Conservation (phyloP, 768 basidiomycete species). For the Leccinum arenicola region DNA sequence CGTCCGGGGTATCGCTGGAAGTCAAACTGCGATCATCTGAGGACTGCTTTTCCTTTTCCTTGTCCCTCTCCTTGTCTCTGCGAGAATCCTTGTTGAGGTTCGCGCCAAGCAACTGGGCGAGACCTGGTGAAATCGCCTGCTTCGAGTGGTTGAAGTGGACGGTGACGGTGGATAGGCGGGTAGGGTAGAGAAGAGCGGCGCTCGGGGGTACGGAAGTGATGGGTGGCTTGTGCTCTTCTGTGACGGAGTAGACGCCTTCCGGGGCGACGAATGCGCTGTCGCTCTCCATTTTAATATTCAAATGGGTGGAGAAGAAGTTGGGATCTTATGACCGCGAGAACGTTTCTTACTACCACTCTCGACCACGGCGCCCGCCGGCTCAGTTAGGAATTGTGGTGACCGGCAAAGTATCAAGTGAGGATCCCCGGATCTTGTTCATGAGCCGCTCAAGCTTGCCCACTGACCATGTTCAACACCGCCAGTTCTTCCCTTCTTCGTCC, state of each 20-base stretch:
- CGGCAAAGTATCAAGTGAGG: slow-evolving; percentile 12
- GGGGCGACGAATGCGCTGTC: slow-evolving; percentile 85
- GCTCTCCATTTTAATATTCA: slow-evolving; percentile 58
- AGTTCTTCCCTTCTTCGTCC: slow-evolving; percentile 16
- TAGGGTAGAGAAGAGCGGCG: slow-evolving; percentile 46
- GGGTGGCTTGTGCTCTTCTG: slow-evolving; percentile 78
- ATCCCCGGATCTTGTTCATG: slow-evolving; percentile 28
- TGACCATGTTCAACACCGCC: slow-evolving; percentile 23
- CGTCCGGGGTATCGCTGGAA: slow-evolving; percentile 79
- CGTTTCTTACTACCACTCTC: not conserved
- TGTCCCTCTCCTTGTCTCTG: slow-evolving; percentile 39
- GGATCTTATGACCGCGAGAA: slow-evolving; percentile 16
- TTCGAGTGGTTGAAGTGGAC: slow-evolving; percentile 63
- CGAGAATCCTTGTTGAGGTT: slow-evolving; percentile 56
- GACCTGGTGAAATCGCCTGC: slow-evolving; percentile 51
- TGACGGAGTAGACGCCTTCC: slow-evolving; percentile 86
- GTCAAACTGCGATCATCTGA: slow-evolving; percentile 69
- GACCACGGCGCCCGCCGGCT: not conserved
- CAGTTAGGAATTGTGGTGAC: not conserved
- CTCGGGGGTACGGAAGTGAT: slow-evolving; percentile 39
- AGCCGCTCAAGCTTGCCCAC: slow-evolving; percentile 3
- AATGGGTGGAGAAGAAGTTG: slow-evolving; percentile 5
- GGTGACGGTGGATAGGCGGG: slow-evolving; percentile 58
- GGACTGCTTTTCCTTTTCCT: slow-evolving; percentile 37
- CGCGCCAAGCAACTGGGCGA: slow-evolving; percentile 66